These are phyloP conservation scores for Mercurialis annua DNA, from an alignment of 345 rosid genomes.

Conservation along the genomic window DNA sequence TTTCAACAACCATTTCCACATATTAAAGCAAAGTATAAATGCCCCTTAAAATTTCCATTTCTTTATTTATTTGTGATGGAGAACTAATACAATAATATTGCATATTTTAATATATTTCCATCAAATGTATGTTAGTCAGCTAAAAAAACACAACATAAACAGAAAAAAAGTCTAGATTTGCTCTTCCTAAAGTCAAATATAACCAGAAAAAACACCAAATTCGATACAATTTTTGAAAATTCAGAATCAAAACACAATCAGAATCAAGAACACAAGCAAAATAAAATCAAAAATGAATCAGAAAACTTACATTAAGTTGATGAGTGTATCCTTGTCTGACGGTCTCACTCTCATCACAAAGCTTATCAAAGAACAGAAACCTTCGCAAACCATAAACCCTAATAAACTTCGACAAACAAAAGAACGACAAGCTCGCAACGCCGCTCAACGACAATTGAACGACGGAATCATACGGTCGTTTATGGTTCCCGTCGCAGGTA, in stretches of 20 bases:
- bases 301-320: constrained; percentile 68
- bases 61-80: background rate
- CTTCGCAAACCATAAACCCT: constrained; percentile 63
- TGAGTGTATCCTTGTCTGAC: constrained; percentile 63
- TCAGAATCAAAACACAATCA: too few species aligned
- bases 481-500: constrained; percentile 65
- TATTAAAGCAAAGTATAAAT: background rate
- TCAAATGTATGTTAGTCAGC: background rate
- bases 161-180: too few species aligned
- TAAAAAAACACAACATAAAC: too few species aligned
- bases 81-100: background rate
- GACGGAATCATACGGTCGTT: constrained; percentile 61
- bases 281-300: background rate
- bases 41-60: background rate
- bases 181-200: background rate
- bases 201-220: background rate
- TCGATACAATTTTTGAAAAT: background rate
- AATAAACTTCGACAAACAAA: constrained; percentile 61
- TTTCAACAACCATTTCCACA: background rate
- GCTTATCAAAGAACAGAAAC: constrained; percentile 90
- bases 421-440: constrained; percentile 61
- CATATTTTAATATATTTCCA: too few species aligned
- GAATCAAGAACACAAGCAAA: background rate
- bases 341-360: constrained; percentile 81
- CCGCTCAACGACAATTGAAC: constrained; percentile 85